Evolutionary conservation across 1,284 basidiomycete genomes (phyloP), one percentile per base, ranked within the genome.

Genomic region (Leucoagaricus sp.): DNA sequence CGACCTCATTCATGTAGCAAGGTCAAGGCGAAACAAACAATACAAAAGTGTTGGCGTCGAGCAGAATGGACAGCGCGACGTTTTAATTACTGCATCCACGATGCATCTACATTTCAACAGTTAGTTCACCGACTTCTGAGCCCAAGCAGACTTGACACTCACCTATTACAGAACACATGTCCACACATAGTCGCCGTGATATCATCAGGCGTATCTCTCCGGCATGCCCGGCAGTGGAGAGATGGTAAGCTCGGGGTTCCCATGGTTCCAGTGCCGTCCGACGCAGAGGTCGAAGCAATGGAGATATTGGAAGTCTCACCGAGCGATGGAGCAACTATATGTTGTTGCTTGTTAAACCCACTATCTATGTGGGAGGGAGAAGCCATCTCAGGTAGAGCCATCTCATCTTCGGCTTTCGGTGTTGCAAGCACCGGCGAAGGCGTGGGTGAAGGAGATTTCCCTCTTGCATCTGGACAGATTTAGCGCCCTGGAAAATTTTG

Each of bases 111-210:
- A 3, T 41, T 7, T 3, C 45, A 54, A 56, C n/a, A n/a, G n/a
- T n/a, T n/a, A n/a, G n/a, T n/a, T 6, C 12, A 15, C 12, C 29
- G 13, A 10, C n/a, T 13, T 47, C 10, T n/a, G n/a, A 55, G 48
- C 26, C 26, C 44, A 50, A 53, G 40, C 8, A 52, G 41, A 19
- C 25, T 6, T 25, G 2, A 46, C 15, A 67, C 77, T 48, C 58
- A 83, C 83, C 71, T 61, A 55, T 80, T 75, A 61, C 83, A 85
- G 60, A 85, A 85, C 15, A 85, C 61, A 56, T 85, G 83, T 1
- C 83, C 83, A 62, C 83, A 85, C 67, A 82, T 76, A 1, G 78
- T 82, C 6, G 75, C 80, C 0, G 79, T 83, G 51, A 75, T 72
- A 53, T 82, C 75, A 45, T 75, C 70, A 53, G 78, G 80, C 1